Evolutionary conservation across 2,329 filamentous ascomycete genomes (phyloP), one percentile per base, ranked within the genome.

Genomic region (Xylariaceae sp.): DNA sequence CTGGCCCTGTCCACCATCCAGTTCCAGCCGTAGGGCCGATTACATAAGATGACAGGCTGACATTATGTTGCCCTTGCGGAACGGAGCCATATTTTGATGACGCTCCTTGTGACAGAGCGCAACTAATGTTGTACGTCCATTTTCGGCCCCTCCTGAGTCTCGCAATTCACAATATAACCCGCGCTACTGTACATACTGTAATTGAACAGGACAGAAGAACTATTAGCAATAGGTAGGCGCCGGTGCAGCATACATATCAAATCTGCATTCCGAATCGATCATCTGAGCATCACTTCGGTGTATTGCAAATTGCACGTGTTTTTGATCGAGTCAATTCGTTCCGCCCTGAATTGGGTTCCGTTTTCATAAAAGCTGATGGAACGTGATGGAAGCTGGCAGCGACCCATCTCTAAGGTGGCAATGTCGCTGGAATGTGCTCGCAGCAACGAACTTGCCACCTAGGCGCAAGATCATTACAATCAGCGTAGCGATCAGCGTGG

Each of bases 331-430:
- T 14, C 8, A 29, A 29, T 7, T 29, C 25, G 14, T 29, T 29
- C 7, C 25, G 25, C 25, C 14, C 7, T 29, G 14, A 29, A 29
- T 29, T 14, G 25, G 14, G 7, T 22, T 37, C 35, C 11, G 5
- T 37, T 37, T 37, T 22, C 11, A 37, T 22, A 14, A 22, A 37
- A 37, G 19, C 23, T 37, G 17, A 37, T 37, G 20, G 35, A 37
- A 22, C 35, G 23, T 37, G 20, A 37, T 37, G 35, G 20, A 37
- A 37, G 35, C 35, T 37, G 19, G 35, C 35, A 22, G 35, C 35
- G 35, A 14, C 35, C 35, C 11, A 20, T 22, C 16, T 14, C 4
- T 37, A 37, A 4, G 35, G 35, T 37, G 35, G 35, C 35, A 22
- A 37, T 37, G 11, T 37, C 23, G 35, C 35, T 37, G 19, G 19